These are phyloP conservation scores for Heterotrichella gracilis DNA, from an alignment of 352 stramenopile species.

Conservation along the genomic window DNA sequence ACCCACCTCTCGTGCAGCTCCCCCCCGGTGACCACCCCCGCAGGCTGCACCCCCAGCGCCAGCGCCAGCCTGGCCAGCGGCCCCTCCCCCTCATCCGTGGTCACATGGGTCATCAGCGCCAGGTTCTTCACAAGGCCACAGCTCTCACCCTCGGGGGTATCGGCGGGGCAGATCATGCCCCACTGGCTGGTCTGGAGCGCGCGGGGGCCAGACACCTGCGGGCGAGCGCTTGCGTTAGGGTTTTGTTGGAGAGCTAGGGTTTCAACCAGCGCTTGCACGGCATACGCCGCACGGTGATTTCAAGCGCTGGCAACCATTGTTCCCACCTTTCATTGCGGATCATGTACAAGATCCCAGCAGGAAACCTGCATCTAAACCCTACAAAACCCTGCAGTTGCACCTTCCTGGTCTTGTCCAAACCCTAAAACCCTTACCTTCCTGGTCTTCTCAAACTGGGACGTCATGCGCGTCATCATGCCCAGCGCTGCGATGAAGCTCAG, in stretches of 20 bases:
- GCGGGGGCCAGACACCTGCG: slow-evolving; percentile 72
- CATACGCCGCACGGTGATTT: too few species aligned
- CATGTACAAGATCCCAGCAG: too few species aligned
- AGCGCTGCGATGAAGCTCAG: slow-evolving; percentile 90
- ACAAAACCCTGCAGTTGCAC: too few species aligned
- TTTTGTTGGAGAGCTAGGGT: too few species aligned
- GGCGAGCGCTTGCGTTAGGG: too few species aligned
- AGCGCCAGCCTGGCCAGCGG: slow-evolving; percentile 72
- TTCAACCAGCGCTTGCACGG: too few species aligned
- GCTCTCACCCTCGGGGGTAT: slow-evolving; percentile 92
- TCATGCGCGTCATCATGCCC: slow-evolving; percentile 96
- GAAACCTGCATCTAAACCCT: too few species aligned
- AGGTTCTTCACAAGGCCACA: slow-evolving; percentile 98
- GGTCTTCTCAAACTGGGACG: slow-evolving; percentile 87
- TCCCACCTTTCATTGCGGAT: too few species aligned
- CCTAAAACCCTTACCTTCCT: too few species aligned
- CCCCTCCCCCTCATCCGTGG: slow-evolving; percentile 51
- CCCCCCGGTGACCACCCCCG: slow-evolving; percentile 58
- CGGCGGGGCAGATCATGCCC: slow-evolving; percentile 89
- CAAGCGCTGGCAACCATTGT: too few species aligned
- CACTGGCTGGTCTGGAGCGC: slow-evolving; percentile 90
- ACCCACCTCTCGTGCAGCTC: slow-evolving; percentile 89
- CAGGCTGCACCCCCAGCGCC: slow-evolving; percentile 77
- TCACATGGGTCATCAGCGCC: slow-evolving; percentile 82
- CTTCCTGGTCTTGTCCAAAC: too few species aligned